phyloP scores from a whole-genome alignment of 2,329 filamentous ascomycete genomes.

The Calonectria montana region DNA sequence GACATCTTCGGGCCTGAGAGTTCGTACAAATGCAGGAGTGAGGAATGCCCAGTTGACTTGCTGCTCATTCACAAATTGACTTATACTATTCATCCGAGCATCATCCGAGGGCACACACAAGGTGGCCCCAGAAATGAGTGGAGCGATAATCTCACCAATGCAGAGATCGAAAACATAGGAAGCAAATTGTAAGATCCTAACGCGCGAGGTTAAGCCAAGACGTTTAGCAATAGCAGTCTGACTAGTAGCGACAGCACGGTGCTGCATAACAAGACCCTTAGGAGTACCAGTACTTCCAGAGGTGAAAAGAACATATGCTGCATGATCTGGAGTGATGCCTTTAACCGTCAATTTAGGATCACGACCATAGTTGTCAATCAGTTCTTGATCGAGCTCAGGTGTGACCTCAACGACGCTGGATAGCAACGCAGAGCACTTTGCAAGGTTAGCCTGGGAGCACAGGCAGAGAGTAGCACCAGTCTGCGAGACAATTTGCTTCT shows the following conservation, averaged over 20 bases:
- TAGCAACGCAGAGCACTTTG: background rate
- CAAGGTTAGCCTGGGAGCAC: background rate
- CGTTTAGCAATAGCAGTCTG: background rate
- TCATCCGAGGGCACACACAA: conserved; percentile 52
- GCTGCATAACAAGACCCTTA: conserved; percentile 58
- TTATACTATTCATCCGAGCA: conserved; percentile 12
- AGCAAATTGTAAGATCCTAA: conserved; percentile 34
- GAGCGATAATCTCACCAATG: conserved; percentile 51
- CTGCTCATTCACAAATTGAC: background rate
- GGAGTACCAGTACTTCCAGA: conserved; percentile 67
- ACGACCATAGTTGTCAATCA: background rate
- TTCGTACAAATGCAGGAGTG: conserved; percentile 13
- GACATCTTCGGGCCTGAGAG: background rate
- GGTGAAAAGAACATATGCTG: conserved; percentile 60
- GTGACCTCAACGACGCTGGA: background rate
- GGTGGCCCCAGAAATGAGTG: conserved; percentile 51
- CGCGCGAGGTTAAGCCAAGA: background rate
- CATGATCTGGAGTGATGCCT: background rate
- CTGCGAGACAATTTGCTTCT: background rate
- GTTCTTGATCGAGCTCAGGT: background rate
- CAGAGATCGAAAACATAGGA: conserved; percentile 53
- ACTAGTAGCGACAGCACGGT: background rate
- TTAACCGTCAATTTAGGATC: background rate
- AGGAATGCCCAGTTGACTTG: conserved; percentile 8
- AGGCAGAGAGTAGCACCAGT: background rate